Base-by-base conservation (phyloP, 352 stramenopile genomes). In the Phytophthora kernoviae region DNA sequence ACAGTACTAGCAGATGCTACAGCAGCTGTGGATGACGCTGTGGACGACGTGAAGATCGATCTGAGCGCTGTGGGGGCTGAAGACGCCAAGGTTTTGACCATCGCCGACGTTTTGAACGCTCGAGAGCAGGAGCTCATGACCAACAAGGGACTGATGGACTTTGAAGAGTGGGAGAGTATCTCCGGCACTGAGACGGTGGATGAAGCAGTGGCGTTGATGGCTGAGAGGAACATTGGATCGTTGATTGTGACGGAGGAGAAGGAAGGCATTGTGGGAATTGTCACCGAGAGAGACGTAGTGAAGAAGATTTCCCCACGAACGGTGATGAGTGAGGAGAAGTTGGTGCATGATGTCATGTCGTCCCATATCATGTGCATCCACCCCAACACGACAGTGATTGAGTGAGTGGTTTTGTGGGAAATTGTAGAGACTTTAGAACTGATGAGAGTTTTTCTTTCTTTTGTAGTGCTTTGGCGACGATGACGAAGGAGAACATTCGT, bases 301-400 rank as follows among this genome's bases (percentile, higher is more conserved):
- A 88, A 84, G 36, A 94, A 94, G 72, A 82, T 76, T 17, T 88
- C 72, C 27, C 81, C 76, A 17, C 70, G 78, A 4, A 73, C 71
- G 26, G 72, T 87, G 21, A 63, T 72, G 12, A 64, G 51, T 21
- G 63, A 86, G 5, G 68, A 87, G 56, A 83, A 76, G 54, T 57
- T 74, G 5, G 84, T 94, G 36, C 81, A 83, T 50, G 78, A 93
- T 27, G 84, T 94, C 65, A 94, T 93, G 85, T 89, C 81, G 30
- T 84, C 83, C 1, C 85, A 93, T 50, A 92, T 94, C 61, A 91
- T 93, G 79, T 94, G 85, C 48, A 90, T 94, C 55, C 83, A 87
- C 20, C 76, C 83, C 6, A 84, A 58, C 24, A 94, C 82, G 18
- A 91, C 85, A 4, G 78, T 94, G 30, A 91, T 94, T 34, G 85